Base-by-base conservation (phyloP, 805 yeast genomes). In the Cyberlindnera galapagoensis region DNA sequence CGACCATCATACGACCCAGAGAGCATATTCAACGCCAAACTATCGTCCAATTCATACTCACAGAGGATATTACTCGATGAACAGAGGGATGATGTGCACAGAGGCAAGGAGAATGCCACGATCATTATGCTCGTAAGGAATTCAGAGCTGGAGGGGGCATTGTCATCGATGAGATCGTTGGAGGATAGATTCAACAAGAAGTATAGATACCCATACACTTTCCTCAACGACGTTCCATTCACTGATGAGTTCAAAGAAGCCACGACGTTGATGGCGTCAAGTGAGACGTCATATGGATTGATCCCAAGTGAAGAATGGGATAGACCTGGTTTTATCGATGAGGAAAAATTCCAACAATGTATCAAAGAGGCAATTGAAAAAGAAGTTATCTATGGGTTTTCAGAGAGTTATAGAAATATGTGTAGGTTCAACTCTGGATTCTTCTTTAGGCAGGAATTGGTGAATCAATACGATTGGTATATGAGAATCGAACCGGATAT, bases 401-500 rank as follows among this genome's bases (percentile, higher is more conserved):
- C 82, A 2, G 55, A 62, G 42, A 75, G 85, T 1, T 82, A 82
- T 51, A 72, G 97, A 52, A 88, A 90, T 57, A 92, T 92, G 97
- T 92, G 97, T 57, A 71, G 95, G 23, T 90, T 81, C 63, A 90
- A 92, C 53, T 80, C 94, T 3, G 97, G 97, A 0, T 83, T 69
- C 54, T 92, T 92, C 61, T 90, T 75, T 63, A 73, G 82, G 52
- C 94, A 87, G 51, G 75, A 76, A 35, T 53, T 86, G 27, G 59
- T 88, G 46, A 56, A 63, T 27, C 66, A 79, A 21, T 92, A 83
- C 60, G 90, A 86, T 40, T 92, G 80, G 67, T 90, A 90, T 61
- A 88, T 95, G 76, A 70, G 98, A 42, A 95, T 90, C 9, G 98
- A 90, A 56, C 98, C 98, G 0, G 86, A 79, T 42, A 87, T 88